Evolutionary conservation across 345 rosid species (phyloP).

Genomic region (Salix arbutifolia): DNA sequence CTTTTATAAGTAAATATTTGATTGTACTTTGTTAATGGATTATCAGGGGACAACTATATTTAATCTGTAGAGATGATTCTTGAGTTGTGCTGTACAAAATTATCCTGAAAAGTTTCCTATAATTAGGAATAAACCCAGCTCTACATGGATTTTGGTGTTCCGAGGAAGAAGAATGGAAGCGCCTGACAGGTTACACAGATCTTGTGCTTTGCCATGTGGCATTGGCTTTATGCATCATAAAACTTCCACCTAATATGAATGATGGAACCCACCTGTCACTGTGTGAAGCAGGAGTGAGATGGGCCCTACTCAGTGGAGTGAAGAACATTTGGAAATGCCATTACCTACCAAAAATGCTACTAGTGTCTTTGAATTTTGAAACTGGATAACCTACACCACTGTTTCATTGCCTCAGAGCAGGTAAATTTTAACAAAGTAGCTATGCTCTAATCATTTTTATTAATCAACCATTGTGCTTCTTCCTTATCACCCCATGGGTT

Average conservation of each 20-base stretch:
- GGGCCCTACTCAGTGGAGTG: neutral
- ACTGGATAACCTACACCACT: neutral
- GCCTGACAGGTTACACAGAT: neutral
- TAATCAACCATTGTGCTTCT: neutral
- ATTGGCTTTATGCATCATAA: neutral
- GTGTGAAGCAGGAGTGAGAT: neutral
- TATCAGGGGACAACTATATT: neutral
- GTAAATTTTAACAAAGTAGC: neutral
- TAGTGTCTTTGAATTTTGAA: neutral
- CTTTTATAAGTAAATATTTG: neutral
- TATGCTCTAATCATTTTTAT: neutral
- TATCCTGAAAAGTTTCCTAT: neutral
- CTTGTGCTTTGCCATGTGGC: neutral
- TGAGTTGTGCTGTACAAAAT: neutral
- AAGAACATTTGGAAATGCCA: neutral
- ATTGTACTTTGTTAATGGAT: neutral
- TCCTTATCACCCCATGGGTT: neutral
- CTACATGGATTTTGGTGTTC: neutral
- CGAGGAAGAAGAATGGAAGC: neutral
- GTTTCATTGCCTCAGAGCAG: neutral
- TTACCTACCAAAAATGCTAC: neutral
- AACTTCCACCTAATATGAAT: neutral
- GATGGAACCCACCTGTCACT: neutral
- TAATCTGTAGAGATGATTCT: neutral
- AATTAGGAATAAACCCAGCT: neutral